Conservation (phyloP, 2,329 filamentous ascomycete species). For the Aureobasidium sp. region DNA sequence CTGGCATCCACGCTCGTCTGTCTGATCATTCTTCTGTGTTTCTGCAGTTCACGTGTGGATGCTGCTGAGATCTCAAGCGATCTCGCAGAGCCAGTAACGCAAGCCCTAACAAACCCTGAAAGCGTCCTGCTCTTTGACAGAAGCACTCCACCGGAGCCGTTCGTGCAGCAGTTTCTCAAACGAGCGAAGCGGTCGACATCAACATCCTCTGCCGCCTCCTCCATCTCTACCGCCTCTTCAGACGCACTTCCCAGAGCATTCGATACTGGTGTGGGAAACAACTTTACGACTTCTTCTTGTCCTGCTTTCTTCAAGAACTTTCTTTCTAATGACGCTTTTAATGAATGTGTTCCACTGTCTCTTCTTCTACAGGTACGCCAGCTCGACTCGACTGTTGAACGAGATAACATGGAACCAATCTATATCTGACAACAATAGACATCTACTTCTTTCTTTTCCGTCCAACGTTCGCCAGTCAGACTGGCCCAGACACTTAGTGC, state of each 20-base stretch:
- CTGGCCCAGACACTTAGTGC: constrained; percentile 73
- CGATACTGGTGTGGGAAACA: constrained; percentile 42
- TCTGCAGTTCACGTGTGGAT: background rate
- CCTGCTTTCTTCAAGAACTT: constrained; percentile 61
- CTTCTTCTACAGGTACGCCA: constrained; percentile 65
- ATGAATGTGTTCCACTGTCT: constrained; percentile 72
- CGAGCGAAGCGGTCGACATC: constrained; percentile 8
- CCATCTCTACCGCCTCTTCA: constrained; percentile 3
- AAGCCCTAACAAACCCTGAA: background rate
- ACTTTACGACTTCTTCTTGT: constrained; percentile 48
- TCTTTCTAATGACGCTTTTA: constrained; percentile 58
- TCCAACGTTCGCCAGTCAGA: constrained; percentile 59
- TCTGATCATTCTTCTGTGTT: background rate
- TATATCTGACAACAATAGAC: constrained; percentile 45
- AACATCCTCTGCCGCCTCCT: constrained; percentile 10
- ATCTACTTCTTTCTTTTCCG: constrained; percentile 76
- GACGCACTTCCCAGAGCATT: constrained; percentile 34
- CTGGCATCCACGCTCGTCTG: background rate
- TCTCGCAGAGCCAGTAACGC: background rate
- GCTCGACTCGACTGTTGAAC: background rate
- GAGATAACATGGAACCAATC: background rate
- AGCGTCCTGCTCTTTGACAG: constrained; percentile 15
- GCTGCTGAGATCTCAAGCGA: background rate
- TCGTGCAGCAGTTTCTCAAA: background rate
- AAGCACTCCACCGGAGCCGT: constrained; percentile 10